Percentiles rank a stretch among this genome's conserved stretches.
phyloP scores from a whole-genome alignment of 1,284 basidiomycete genomes.

The Pseudozyma sp. region DNA sequence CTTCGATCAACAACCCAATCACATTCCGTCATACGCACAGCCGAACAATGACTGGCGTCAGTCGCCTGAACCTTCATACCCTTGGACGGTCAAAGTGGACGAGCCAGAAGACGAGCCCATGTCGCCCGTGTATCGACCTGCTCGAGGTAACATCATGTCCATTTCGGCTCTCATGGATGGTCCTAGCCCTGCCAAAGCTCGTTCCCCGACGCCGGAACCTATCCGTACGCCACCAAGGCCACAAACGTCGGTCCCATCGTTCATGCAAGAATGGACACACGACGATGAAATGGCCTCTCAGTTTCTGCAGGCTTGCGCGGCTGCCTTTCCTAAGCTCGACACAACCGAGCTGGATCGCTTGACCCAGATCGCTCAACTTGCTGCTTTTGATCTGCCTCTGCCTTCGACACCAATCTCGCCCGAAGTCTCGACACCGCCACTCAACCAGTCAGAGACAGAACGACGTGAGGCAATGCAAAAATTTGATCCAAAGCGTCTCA shows the following conservation, averaged over 20 bases:
- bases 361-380: conserved; percentile 42
- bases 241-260: not conserved
- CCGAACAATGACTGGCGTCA: not conserved
- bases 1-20: conserved; percentile 1
- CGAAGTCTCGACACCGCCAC: conserved; percentile 7
- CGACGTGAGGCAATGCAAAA: conserved; percentile 10
- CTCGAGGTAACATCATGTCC: conserved; percentile 48
- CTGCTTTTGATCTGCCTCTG: conserved; percentile 31
- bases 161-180: conserved; percentile 49
- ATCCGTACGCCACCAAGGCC: conserved; percentile 19
- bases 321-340: conserved; percentile 26
- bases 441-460: conserved; percentile 9
- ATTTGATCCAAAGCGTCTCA: conserved; percentile 22
- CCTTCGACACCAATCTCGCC: conserved; percentile 13
- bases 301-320: conserved; percentile 31
- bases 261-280: conserved; percentile 37
- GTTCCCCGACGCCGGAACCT: conserved; percentile 20
- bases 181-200: conserved; percentile 20
- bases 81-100: conserved; percentile 17
- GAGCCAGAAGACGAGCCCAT: conserved; percentile 24
- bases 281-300: conserved; percentile 43
- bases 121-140: conserved; percentile 35
- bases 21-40: conserved; percentile 2
- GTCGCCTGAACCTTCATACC: not conserved
- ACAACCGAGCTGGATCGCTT: conserved; percentile 44